These are phyloP conservation scores for Neocallimastix lanati DNA, from an alignment of 192 early-diverging fungal genomes.

Conservation along the genomic window DNA sequence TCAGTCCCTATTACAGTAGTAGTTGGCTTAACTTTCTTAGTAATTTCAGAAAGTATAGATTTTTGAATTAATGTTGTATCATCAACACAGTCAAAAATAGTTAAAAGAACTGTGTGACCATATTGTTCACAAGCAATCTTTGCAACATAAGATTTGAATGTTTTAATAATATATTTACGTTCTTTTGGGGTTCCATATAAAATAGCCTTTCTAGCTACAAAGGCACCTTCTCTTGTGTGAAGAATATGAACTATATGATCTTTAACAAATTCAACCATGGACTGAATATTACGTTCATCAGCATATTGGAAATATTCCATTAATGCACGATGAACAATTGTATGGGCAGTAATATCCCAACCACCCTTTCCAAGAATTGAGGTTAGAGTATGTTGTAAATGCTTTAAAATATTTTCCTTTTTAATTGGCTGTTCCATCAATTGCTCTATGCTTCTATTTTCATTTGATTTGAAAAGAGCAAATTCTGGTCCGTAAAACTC, in stretches of 20 bases:
- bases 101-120: constrained; percentile 67
- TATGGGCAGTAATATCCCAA: constrained; percentile 32
- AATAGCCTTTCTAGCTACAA: constrained; percentile 63
- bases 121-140: constrained; percentile 78
- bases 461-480: constrained; percentile 58
- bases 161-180: constrained; percentile 73
- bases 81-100: constrained; percentile 72
- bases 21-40: constrained; percentile 7
- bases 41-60: constrained; percentile 40
- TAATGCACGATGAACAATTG: constrained; percentile 71
- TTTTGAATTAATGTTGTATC: constrained; percentile 77
- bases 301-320: constrained; percentile 62
- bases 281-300: constrained; percentile 31
- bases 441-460: background rate
- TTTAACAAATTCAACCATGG: constrained; percentile 56
- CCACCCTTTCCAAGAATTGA: constrained; percentile 70
- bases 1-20: constrained; percentile 22
- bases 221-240: constrained; percentile 82
- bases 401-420: constrained; percentile 46
- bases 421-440: constrained; percentile 14
- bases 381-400: constrained; percentile 45
- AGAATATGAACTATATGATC: constrained; percentile 70
- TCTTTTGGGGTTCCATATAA: constrained; percentile 68
- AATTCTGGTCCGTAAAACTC: constrained; percentile 92
- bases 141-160: constrained; percentile 60